Percentiles rank a stretch among this genome's conserved stretches.
phyloP scores from a whole-genome alignment of 2,329 filamentous ascomycete genomes.

The Penicillium sp. region DNA sequence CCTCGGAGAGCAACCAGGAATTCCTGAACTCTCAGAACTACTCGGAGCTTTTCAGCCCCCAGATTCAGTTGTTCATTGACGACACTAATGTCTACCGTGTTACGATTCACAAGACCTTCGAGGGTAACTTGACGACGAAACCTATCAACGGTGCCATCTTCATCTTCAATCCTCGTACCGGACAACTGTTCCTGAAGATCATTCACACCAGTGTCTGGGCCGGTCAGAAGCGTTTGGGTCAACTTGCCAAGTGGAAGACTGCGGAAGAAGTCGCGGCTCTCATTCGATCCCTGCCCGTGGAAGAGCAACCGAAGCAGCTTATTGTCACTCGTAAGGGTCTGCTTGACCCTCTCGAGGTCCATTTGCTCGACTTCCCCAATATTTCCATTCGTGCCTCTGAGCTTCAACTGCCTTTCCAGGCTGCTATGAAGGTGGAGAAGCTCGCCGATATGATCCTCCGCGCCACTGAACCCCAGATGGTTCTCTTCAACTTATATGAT shows the following conservation, averaged over 20 bases:
- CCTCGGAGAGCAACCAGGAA: constrained; percentile 97
- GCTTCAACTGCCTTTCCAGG: constrained; percentile 95
- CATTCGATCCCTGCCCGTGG: constrained; percentile 90
- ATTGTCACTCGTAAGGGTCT: constrained; percentile 98
- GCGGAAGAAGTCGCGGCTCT: constrained; percentile 98
- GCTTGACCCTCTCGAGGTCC: constrained; percentile 93
- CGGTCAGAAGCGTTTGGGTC: constrained; percentile 96
- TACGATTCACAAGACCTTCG: constrained; percentile 99
- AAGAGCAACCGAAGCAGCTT: constrained; percentile 98
- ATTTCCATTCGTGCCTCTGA: constrained; percentile 98
- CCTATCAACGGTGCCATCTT: constrained; percentile 99
- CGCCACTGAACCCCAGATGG: constrained; percentile 99
- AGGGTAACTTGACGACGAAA: constrained; percentile 98
- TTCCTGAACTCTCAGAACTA: constrained; percentile 99
- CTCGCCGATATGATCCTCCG: constrained; percentile 98
- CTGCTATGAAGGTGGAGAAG: constrained; percentile 99
- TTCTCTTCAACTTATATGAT: constrained; percentile 97
- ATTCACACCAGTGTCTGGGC: constrained; percentile 99
- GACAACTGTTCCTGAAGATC: constrained; percentile 97
- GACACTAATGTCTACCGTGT: constrained; percentile 99
- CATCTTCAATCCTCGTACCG: constrained; percentile 99
- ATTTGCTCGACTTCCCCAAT: constrained; percentile 96
- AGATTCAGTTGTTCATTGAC: constrained; percentile 98
- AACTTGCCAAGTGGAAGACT: constrained; percentile 99
- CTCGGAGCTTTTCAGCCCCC: constrained; percentile 97